Percentiles rank a stretch among this genome's conserved stretches.
These are phyloP conservation scores for Avena eriantha DNA, from an alignment of 176 grass and related monocot species.

Conservation along the genomic window DNA sequence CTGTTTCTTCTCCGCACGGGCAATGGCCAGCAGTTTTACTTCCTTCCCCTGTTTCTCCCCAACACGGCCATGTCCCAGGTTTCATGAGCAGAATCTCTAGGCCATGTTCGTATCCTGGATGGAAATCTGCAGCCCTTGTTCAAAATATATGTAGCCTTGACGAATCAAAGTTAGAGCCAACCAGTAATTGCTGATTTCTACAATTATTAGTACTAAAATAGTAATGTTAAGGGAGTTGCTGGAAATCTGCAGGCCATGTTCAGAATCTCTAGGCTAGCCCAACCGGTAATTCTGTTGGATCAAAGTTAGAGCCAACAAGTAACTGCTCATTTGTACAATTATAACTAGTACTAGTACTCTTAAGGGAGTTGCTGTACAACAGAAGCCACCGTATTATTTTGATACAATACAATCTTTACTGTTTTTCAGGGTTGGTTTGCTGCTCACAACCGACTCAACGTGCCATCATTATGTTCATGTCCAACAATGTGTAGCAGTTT, in stretches of 20 bases:
- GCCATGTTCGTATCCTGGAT: neutral
- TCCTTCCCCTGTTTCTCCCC: neutral
- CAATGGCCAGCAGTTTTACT: too few relatives aligned
- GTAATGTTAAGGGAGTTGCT: too few relatives aligned
- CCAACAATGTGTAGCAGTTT: constrained; percentile 43
- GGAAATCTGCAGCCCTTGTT: too few relatives aligned
- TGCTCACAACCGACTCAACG: neutral
- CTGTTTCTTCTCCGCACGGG: neutral
- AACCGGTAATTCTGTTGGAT: neutral
- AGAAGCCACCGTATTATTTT: neutral
- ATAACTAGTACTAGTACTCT: neutral
- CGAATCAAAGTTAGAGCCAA: too few relatives aligned
- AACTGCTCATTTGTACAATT: neutral
- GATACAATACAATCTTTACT: neutral
- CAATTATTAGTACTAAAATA: too few relatives aligned
- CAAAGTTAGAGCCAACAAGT: neutral
- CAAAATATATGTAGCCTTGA: too few relatives aligned
- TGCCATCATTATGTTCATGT: constrained; percentile 32
- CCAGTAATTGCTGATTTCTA: too few relatives aligned
- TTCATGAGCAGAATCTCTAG: neutral
- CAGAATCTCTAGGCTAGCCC: neutral
- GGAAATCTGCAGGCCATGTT: too few relatives aligned
- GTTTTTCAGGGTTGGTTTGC: constrained; percentile 13
- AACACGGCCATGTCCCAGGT: neutral
- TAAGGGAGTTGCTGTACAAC: neutral